These are phyloP conservation scores for Sclerotinia nivalis DNA, from an alignment of 2,329 filamentous ascomycete species.

Conservation along the genomic window DNA sequence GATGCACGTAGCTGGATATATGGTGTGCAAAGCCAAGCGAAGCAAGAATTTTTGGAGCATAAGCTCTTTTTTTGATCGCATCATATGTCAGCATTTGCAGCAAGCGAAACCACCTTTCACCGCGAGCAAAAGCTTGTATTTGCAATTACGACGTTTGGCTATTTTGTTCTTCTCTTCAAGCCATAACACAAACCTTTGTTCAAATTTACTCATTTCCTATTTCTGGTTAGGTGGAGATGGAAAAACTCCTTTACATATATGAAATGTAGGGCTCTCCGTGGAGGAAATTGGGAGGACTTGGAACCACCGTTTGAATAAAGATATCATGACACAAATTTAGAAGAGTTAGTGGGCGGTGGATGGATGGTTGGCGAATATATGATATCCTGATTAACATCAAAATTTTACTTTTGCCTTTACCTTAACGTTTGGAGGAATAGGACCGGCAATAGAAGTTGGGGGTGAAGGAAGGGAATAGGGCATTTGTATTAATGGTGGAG, in stretches of 20 bases:
- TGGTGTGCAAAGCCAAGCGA: conserved; percentile 12
- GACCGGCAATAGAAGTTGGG: conserved; percentile 9
- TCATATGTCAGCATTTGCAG: conserved; percentile 6
- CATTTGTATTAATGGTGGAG: conserved; percentile 23
- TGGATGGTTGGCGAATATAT: conserved; percentile 23
- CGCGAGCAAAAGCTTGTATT: conserved; percentile 9
- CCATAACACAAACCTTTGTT: conserved; percentile 6
- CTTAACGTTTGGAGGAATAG: conserved; percentile 3
- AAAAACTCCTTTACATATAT: conserved; percentile 17
- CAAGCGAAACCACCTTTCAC: conserved; percentile 1
- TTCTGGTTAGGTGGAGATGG: conserved; percentile 13
- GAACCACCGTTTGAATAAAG: conserved; percentile 6
- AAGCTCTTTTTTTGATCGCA: conserved; percentile 9
- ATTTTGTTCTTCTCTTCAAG: conserved; percentile 12
- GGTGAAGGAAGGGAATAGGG: conserved; percentile 1
- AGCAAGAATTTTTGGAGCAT: conserved; percentile 14
- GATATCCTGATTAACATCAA: conserved; percentile 19
- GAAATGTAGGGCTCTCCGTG: conserved; percentile 20
- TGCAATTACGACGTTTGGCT: not conserved
- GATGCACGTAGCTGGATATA: conserved; percentile 1
- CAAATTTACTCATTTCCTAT: conserved; percentile 8
- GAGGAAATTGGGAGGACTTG: conserved; percentile 15
- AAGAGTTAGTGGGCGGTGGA: conserved; percentile 17
- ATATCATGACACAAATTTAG: conserved; percentile 21
- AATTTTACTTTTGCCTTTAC: conserved; percentile 14